Evolutionary conservation across 176 grass and related monocot genomes (phyloP).

Genomic region (Rhynchospora tenuis): DNA sequence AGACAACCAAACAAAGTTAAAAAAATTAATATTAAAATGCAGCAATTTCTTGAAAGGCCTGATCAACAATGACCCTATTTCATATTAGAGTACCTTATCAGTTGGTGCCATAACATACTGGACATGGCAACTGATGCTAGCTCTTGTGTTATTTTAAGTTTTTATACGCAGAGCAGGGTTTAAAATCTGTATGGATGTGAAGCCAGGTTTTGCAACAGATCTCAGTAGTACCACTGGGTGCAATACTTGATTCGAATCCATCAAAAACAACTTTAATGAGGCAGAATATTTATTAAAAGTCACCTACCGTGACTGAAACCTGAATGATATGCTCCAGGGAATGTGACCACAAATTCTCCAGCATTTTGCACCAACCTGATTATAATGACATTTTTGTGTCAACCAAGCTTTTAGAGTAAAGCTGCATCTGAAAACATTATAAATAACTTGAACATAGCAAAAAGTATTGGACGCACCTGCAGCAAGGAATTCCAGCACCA

Average conservation of each 20-base stretch:
- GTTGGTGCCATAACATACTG: neutral
- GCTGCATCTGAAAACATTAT: constrained; percentile 19
- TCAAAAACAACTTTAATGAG: constrained; percentile 17
- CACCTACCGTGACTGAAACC: constrained; percentile 92
- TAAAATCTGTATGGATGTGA: neutral
- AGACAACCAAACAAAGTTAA: neutral
- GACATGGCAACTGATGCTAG: neutral
- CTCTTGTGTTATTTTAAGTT: neutral
- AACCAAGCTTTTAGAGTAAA: constrained; percentile 46
- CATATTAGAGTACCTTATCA: neutral
- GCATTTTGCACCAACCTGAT: constrained; percentile 99
- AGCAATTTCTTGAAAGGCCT: neutral
- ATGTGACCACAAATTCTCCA: constrained; percentile 98
- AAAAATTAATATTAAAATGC: neutral
- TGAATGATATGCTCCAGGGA: constrained; percentile 99
- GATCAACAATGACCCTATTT: neutral
- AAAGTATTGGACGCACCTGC: constrained; percentile 59
- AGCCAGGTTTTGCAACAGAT: neutral
- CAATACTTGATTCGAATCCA: constrained; percentile 16
- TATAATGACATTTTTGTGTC: constrained; percentile 48
- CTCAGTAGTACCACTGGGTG: neutral
- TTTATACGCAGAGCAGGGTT: neutral
- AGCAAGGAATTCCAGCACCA: constrained; percentile 85
- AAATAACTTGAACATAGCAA: constrained; percentile 18
- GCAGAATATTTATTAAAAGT: constrained; percentile 1